Evolutionary conservation across 108 stramenopile species (phyloP), one percentile per base, ranked within the genome.

Genomic region (Cyclotella choctawhatcheeana): DNA sequence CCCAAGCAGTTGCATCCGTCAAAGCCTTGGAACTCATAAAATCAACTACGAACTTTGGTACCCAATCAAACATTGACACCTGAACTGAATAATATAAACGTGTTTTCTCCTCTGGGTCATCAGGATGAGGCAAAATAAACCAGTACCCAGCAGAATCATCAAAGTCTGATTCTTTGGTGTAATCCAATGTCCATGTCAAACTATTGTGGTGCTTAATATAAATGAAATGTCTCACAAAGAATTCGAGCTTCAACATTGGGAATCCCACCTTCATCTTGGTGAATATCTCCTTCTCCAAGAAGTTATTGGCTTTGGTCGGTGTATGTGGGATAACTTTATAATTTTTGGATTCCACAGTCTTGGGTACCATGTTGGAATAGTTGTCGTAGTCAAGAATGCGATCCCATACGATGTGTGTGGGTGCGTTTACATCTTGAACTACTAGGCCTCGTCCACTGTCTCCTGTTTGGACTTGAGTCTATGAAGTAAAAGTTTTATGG

Each of bases 1-100:
- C 86, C 86, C 86, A 87, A 21, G 77, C 84, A 14, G 81, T 84
- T 16, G 86, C 86, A 74, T 87, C 86, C 21, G 86, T 84, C 56
- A 87, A 74, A 17, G 84, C 86, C 73, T 87, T 84, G 35, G 64
- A 82, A 35, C 71, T 81, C 83, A 87, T 74, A 40, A 84, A 82
- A 62, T 84, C 78, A 2, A 84, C 82, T 0, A 82, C 86, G 52
- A 86, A 76, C 40, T 74, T 74, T 18, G 86, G 86, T 17, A 86
- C 81, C 86, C 86, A 86, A 33, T 82, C 81, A 65, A 84, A 84
- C 83, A 86, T 82, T 18, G 68, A 47, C 5, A 86, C 81, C 60
- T 82, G 80, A 6, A 86, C 83, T 0, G 81, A 82, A 50, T 86
- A 86, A 55, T 71, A 86, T 45, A 86, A 58, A 20, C 86, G 32